A percentile compares a stretch with the other conserved stretches of the same genome.
Evolutionary conservation across 169 alveolate genomes (phyloP).

Genomic region (Perkinsus marinus): DNA sequence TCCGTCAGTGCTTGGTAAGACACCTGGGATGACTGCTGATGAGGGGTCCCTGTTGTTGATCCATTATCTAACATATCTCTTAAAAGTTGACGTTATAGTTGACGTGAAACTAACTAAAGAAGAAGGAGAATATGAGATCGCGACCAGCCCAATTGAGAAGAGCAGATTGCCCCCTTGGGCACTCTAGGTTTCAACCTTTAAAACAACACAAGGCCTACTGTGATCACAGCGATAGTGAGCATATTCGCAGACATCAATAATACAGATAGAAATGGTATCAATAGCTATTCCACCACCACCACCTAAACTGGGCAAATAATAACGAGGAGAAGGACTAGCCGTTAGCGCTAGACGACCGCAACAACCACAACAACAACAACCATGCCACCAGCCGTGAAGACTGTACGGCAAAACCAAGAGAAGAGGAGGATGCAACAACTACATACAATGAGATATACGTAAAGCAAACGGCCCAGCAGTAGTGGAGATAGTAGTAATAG

Average conservation of each 20-base stretch:
- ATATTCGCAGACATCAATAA: no score
- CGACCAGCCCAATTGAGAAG: no score
- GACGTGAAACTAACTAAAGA: no score
- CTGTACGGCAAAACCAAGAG: background rate
- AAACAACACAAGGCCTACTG: no score
- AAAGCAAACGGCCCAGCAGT: background rate
- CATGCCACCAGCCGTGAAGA: background rate
- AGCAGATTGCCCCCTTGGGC: no score
- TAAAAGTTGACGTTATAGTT: no score
- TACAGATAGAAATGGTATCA: no score
- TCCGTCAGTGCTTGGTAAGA: background rate
- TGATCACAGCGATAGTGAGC: no score
- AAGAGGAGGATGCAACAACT: background rate
- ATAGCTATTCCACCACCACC: no score
- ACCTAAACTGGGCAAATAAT: background rate
- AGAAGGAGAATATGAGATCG: no score
- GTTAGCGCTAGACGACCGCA: background rate
- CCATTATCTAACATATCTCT: background rate
- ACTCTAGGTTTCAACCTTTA: no score
- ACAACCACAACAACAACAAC: background rate
- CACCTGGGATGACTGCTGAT: background rate
- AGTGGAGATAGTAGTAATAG: background rate
- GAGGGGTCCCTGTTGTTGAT: background rate
- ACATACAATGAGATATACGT: no score
- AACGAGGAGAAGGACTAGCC: background rate